phyloP scores from a whole-genome alignment of 2,329 filamentous ascomycete species.

The Emergomyces pasteurianus region DNA sequence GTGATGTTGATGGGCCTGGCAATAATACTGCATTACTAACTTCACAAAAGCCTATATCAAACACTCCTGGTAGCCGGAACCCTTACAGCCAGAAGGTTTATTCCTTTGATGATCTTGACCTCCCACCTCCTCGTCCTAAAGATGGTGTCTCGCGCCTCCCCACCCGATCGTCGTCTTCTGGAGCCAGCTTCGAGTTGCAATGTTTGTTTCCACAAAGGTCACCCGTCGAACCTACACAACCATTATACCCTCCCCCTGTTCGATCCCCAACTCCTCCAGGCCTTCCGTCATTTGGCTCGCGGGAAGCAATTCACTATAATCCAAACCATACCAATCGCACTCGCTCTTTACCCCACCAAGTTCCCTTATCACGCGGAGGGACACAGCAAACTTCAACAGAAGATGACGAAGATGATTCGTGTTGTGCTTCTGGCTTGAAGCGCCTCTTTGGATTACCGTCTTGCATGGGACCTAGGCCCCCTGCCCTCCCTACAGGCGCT shows the following conservation, averaged over 20 bases:
- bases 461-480: conserved; percentile 5
- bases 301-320: conserved; percentile 24
- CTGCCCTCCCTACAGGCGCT: conserved; percentile 13
- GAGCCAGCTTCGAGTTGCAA: conserved; percentile 12
- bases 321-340: neutral
- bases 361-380: conserved; percentile 1
- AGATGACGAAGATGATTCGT: conserved; percentile 1
- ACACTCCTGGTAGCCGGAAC: neutral
- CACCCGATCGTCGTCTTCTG: conserved; percentile 15
- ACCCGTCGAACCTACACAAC: conserved; percentile 21
- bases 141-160: conserved; percentile 3
- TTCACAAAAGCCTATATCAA: neutral
- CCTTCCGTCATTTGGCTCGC: conserved; percentile 32
- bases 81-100: conserved; percentile 12
- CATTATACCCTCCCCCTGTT: conserved; percentile 26
- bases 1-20: conserved; percentile 2
- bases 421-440: conserved; percentile 10
- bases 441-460: conserved; percentile 21
- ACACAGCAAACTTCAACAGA: neutral
- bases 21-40: neutral
- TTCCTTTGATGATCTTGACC: conserved; percentile 18
- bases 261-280: conserved; percentile 33
- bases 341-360: neutral
- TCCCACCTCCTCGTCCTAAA: conserved; percentile 9
- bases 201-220: conserved; percentile 16